Evolutionary conservation across 371 early-diverging fungal genomes (phyloP), one percentile per base, ranked within the genome.

Genomic region (Mortierella sp.): DNA sequence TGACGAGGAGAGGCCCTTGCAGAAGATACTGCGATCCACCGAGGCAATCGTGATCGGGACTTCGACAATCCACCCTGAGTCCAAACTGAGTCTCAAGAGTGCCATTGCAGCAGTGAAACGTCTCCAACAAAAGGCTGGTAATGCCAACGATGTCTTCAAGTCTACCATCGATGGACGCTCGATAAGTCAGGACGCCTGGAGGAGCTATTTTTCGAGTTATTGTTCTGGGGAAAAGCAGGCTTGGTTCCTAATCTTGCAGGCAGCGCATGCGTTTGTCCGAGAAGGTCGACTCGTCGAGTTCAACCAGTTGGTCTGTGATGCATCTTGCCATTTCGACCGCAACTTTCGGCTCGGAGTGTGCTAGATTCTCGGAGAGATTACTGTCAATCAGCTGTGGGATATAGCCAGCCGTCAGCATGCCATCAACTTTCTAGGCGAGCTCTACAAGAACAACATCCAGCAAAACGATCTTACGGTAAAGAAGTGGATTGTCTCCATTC

Each of bases 281-380:
- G 24, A 40, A 1, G 68, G 53, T 1, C 50, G 22, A 41, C 34
- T 48, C 9, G 68, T 10, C 3, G 24, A 34, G 22, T 52, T 68
- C 26, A 68, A 68, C 39, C 1, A 2, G 0, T 5, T 52, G 5
- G 41, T 68, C 1, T n/a, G 9, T 2, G 39, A 39, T 2, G 53
- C 53, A 19, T 24, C 55, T 41, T 68, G 68, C 40, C 50, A 29
- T 37, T 22, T 26, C 22, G 52, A 52, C 1, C 8, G 19, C 10
- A 53, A 68, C 13, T 68, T 68, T 14, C 68, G 41, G 39, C 53
- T 53, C 53, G 53, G 68, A 4, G 16, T 68, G 26, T 37, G 53
- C 40, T 53, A 68, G 26, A 10, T 68, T 24, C 53, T 68, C 10
- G 55, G 53, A 24, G 53, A 68, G 68, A 53, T 68, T 6, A 26